These are phyloP conservation scores for Oryza brachyantha DNA, from an alignment of 176 grass and related monocot genomes.

Conservation along the genomic window DNA sequence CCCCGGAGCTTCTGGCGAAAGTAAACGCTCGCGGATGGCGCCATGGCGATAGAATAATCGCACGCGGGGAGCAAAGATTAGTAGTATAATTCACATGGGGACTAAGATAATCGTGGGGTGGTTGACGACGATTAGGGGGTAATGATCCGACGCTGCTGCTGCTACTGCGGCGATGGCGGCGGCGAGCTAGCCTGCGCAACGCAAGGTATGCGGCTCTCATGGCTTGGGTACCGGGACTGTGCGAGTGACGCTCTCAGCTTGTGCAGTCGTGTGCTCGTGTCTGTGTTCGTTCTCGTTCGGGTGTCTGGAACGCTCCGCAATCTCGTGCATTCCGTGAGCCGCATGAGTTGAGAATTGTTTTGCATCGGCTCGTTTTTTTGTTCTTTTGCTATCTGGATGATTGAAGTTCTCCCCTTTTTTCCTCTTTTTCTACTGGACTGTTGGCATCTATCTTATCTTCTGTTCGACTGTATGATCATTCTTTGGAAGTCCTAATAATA, in stretches of 20 bases:
- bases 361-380: too few species aligned
- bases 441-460: too few species aligned
- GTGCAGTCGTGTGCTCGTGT: not conserved
- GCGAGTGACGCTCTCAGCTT: not conserved
- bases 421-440: too few species aligned
- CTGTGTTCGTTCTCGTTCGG: too few species aligned
- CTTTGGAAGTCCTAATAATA: too few species aligned
- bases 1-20: not conserved
- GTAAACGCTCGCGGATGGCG: not conserved
- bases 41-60: not conserved
- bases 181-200: conserved; percentile 7
- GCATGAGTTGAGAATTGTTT: too few species aligned
- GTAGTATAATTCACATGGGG: conserved; percentile 13
- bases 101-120: not conserved
- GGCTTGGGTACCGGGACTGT: not conserved
- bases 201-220: conserved; percentile 12
- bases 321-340: too few species aligned
- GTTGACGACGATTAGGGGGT: not conserved
- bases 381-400: too few species aligned
- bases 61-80: not conserved
- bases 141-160: not conserved
- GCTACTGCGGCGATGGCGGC: too few species aligned
- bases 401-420: too few species aligned
- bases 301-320: too few species aligned
- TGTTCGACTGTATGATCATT: too few species aligned